These are phyloP conservation scores for Pichia sp. DNA, from an alignment of 1,139 yeast species.

Conservation along the genomic window DNA sequence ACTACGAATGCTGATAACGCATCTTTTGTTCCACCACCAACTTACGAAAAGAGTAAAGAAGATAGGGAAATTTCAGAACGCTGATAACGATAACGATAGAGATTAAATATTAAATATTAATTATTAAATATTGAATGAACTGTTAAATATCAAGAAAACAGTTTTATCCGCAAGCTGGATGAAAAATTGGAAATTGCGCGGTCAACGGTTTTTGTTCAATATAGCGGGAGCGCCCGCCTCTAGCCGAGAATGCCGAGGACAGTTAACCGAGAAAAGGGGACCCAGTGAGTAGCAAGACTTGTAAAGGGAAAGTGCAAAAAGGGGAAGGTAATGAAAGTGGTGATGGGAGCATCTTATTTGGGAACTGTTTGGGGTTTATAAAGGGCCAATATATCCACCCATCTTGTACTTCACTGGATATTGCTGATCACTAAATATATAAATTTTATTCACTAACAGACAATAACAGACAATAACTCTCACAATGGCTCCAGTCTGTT, in stretches of 20 bases:
- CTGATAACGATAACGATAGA: too few relatives aligned
- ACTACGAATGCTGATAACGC: not conserved
- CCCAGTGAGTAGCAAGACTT: not conserved
- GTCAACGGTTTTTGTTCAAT: not conserved
- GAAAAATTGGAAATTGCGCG: not conserved
- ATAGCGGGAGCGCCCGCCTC: not conserved
- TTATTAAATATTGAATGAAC: too few relatives aligned
- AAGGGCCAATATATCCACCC: too few relatives aligned
- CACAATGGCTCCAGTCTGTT: constrained; percentile 25
- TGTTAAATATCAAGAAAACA: too few relatives aligned
- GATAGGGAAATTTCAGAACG: constrained; percentile 1
- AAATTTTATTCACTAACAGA: too few relatives aligned
- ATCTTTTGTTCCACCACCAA: constrained; percentile 7
- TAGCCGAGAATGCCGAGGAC: not conserved
- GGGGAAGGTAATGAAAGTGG: too few relatives aligned
- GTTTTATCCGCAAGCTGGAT: not conserved
- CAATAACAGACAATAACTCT: not conserved
- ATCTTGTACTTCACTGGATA: too few relatives aligned
- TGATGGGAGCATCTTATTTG: too few relatives aligned
- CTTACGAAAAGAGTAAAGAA: constrained; percentile 8
- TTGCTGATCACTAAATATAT: too few relatives aligned
- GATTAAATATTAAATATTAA: too few relatives aligned
- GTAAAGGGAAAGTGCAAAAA: not conserved
- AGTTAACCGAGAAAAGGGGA: not conserved
- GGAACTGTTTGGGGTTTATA: too few relatives aligned